Evolutionary conservation across 148 eudicot genomes (phyloP).

Genomic region (Heliamphora exappendiculata): DNA sequence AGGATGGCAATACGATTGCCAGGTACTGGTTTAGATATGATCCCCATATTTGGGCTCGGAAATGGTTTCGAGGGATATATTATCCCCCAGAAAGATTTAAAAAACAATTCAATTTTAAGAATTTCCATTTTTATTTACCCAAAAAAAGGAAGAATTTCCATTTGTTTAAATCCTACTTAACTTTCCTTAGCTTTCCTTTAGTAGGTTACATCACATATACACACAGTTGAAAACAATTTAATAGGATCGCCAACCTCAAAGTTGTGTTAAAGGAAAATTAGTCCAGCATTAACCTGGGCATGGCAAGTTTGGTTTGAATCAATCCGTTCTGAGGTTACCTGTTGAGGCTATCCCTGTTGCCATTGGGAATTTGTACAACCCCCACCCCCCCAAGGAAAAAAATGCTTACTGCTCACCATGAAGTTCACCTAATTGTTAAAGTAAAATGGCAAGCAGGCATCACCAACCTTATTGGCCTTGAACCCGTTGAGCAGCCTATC

Average conservation of each 20-base stretch:
- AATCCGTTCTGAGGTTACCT: background rate
- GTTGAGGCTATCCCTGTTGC: background rate
- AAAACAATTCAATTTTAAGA: background rate
- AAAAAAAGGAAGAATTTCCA: conserved; percentile 1
- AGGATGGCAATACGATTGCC: background rate
- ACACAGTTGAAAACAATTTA: background rate
- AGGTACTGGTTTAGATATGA: background rate
- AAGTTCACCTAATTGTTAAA: background rate
- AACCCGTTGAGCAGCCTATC: conserved; percentile 23
- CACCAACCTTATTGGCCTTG: conserved; percentile 31
- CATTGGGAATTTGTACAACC: background rate
- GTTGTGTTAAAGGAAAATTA: background rate
- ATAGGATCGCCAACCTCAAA: background rate
- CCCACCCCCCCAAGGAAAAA: background rate
- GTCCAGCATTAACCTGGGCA: background rate
- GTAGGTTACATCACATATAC: too few relatives aligned
- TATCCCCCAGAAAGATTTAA: background rate
- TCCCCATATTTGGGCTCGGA: background rate
- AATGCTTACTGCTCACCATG: too few relatives aligned
- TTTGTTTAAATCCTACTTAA: background rate
- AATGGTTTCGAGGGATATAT: conserved; percentile 1
- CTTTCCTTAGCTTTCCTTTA: background rate
- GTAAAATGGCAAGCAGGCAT: background rate
- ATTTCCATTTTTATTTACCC: background rate
- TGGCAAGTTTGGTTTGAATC: background rate